Percentiles rank a stretch among this genome's conserved stretches.
These are phyloP conservation scores for Cystobasidiaceae sp. DNA, from an alignment of 1,284 basidiomycete species.

Conservation along the genomic window DNA sequence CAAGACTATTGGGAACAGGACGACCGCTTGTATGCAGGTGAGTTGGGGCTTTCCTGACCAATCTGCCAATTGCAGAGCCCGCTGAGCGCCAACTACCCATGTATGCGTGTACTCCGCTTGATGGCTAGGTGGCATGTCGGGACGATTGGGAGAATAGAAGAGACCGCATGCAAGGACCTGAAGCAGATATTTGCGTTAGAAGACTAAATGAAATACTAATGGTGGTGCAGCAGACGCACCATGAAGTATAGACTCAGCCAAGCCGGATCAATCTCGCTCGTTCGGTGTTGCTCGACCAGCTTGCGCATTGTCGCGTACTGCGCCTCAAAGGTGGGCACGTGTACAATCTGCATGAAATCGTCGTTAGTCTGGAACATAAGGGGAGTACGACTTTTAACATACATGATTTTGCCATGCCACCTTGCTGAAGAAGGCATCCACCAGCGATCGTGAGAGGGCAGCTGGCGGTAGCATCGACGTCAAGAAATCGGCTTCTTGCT, in stretches of 20 bases:
- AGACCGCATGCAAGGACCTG: slow-evolving; percentile 29
- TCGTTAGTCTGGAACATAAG: background rate
- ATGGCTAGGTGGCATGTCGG: slow-evolving; percentile 15
- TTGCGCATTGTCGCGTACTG: slow-evolving; percentile 9
- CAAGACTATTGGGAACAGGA: slow-evolving; percentile 20
- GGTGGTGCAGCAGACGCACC: background rate
- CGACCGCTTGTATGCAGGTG: slow-evolving; percentile 28
- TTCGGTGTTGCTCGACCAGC: slow-evolving; percentile 25
- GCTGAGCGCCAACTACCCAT: slow-evolving; percentile 29
- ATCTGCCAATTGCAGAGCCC: slow-evolving; percentile 28
- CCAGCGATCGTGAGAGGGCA: slow-evolving; percentile 7
- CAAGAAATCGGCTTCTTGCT: slow-evolving; percentile 25
- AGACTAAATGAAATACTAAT: background rate
- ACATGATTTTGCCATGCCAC: slow-evolving; percentile 31
- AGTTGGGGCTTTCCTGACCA: slow-evolving; percentile 27
- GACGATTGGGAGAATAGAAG: slow-evolving; percentile 24
- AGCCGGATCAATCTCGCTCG: slow-evolving; percentile 25
- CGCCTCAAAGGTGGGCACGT: slow-evolving; percentile 26
- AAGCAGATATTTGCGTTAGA: background rate
- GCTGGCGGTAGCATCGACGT: slow-evolving; percentile 23
- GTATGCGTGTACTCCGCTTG: slow-evolving; percentile 31
- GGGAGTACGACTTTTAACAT: background rate
- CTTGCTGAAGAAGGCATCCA: slow-evolving; percentile 29
- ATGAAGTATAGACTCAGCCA: slow-evolving; percentile 32
- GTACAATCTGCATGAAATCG: slow-evolving; percentile 15